Evolutionary conservation across 352 stramenopile species (phyloP), one percentile per base, ranked within the genome.

Genomic region (Phytophthora sansomeana): DNA sequence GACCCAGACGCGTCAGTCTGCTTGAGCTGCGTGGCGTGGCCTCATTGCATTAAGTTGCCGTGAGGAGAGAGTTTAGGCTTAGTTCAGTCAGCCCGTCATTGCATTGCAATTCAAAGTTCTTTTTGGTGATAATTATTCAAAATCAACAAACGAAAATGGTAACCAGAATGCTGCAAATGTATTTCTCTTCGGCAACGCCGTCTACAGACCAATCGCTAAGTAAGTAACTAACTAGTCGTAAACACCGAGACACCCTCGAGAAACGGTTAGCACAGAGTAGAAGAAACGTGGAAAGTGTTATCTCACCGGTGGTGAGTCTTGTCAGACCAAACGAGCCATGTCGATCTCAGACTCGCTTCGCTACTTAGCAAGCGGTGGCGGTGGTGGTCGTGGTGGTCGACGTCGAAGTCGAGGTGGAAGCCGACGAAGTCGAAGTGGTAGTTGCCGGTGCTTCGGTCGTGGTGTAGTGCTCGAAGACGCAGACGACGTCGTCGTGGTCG

Each of bases 401-500:
- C 6, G 52, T 57, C 10, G 65, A 41, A 3, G 58, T 66, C n/a
- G n/a, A n/a, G n/a, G n/a, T n/a, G n/a, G n/a, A n/a, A n/a, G n/a
- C n/a, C 1, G 57, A 53, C 30, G 49, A 61, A 43, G 63, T 26
- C 26, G 39, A 13, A 5, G 52, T 51, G 28, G 17, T 41, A n/a
- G n/a, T n/a, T n/a, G n/a, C n/a, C 36, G 52, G 11, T 6, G 52
- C 13, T 19, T 41, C 38, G 9, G 54, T 48, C 8, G 49, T 53
- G 29, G 57, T 53, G 11, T 53, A 19, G 57, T 53, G 11, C 54
- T 46, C 16, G 19, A 36, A 54, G 10, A 11, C 21, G n/a, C 13
- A 39, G 57, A 43, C 44, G 58, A 60, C 5, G 63, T 72, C 14
- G 29, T 57, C 16, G 48, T 30, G 3, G 21, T 61, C 24, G 60